These are phyloP conservation scores for Austroboletus eburneus DNA, from an alignment of 768 basidiomycete genomes.

Conservation along the genomic window DNA sequence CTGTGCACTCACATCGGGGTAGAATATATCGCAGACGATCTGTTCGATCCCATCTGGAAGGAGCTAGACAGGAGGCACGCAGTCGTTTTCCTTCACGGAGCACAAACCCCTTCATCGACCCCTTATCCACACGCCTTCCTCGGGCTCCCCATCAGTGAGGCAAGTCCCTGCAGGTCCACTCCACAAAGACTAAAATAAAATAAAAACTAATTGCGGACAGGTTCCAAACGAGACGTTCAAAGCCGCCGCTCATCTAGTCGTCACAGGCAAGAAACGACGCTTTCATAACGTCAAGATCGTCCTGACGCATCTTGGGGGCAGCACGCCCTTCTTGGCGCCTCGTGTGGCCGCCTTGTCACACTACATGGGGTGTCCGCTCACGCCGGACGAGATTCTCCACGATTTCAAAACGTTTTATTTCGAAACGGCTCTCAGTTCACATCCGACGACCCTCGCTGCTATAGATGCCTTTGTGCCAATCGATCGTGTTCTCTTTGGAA, in stretches of 20 bases:
- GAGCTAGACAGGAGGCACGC: constrained; percentile 57
- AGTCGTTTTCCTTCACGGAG: constrained; percentile 70
- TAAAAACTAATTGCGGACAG: too few species aligned
- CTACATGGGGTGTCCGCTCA: constrained; percentile 67
- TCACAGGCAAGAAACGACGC: constrained; percentile 63
- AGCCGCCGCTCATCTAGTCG: constrained; percentile 73
- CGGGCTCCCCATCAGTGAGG: constrained; percentile 68
- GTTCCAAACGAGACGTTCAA: constrained; percentile 82
- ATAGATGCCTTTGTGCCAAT: constrained; percentile 47
- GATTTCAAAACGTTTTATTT: constrained; percentile 74
- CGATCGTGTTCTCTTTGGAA: constrained; percentile 63
- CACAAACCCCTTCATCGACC: constrained; percentile 59
- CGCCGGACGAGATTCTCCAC: constrained; percentile 58
- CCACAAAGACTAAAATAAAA: too few species aligned
- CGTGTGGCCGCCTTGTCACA: constrained; percentile 65
- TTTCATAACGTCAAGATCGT: constrained; percentile 59
- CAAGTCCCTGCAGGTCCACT: constrained; percentile 26
- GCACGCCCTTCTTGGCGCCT: constrained; percentile 56
- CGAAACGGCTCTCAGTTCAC: constrained; percentile 65
- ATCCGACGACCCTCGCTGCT: constrained; percentile 46
- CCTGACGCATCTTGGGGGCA: constrained; percentile 74
- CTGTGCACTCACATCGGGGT: constrained; percentile 6
- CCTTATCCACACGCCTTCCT: constrained; percentile 61
- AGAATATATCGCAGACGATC: constrained; percentile 67
- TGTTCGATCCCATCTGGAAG: constrained; percentile 65